A percentile compares a stretch with the other conserved stretches of the same genome.
phyloP scores from a whole-genome alignment of 2,329 filamentous ascomycete genomes.

The Sporothrix pseudoabietina region DNA sequence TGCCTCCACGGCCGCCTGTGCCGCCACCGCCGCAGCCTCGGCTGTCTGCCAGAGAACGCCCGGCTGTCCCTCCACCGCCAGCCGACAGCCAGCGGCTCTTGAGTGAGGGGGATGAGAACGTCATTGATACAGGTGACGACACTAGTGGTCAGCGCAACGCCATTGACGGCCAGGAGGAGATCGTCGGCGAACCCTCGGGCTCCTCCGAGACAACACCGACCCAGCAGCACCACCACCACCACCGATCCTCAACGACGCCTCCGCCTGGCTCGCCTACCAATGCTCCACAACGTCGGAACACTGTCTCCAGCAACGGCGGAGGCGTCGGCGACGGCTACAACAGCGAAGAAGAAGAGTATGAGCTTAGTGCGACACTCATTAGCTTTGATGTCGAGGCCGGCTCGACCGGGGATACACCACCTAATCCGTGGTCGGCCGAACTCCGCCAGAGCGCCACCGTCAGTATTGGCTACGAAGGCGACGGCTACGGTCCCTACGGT shows the following conservation, averaged over 20 bases:
- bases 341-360: conserved; percentile 57
- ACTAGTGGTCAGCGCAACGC: conserved; percentile 9
- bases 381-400: conserved; percentile 64
- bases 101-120: neutral
- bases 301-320: conserved; percentile 44
- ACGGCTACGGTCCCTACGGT: neutral
- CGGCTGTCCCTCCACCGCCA: conserved; percentile 24
- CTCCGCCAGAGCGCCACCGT: conserved; percentile 51
- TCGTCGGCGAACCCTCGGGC: neutral
- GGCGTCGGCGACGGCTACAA: conserved; percentile 53
- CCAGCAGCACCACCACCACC: conserved; percentile 10
- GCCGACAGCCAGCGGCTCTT: conserved; percentile 23
- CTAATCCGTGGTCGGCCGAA: conserved; percentile 61
- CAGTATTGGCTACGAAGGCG: conserved; percentile 18
- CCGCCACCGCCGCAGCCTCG: neutral
- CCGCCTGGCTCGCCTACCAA: conserved; percentile 18
- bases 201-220: neutral
- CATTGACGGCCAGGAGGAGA: conserved; percentile 15
- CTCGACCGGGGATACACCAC: conserved; percentile 54
- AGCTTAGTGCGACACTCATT: conserved; percentile 59
- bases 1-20: conserved; percentile 6
- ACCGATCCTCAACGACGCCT: neutral
- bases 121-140: neutral
- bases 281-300: conserved; percentile 42
- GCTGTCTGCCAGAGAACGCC: neutral